Evolutionary conservation across 371 early-diverging fungal genomes (phyloP).

Genomic region (Mucor ambiguus): DNA sequence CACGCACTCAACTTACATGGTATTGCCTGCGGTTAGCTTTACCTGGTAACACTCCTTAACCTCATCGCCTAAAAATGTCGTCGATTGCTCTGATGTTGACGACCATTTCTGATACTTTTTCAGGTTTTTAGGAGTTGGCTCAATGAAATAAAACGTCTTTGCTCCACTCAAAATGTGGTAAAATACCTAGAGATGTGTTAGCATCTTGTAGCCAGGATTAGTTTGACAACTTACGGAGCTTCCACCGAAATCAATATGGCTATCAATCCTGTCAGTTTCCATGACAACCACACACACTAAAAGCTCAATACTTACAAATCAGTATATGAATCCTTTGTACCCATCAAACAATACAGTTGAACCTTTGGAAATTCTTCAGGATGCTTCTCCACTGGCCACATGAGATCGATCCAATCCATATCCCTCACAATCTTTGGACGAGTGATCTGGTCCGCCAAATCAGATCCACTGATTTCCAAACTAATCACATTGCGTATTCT

Average conservation of each 20-base stretch:
- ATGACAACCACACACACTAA: not conserved
- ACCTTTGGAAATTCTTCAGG: slow-evolving; percentile 78
- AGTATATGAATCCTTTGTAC: slow-evolving; percentile 85
- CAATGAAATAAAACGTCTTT: slow-evolving; percentile 88
- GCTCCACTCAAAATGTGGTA: slow-evolving; percentile 85
- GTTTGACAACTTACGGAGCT: slow-evolving; percentile 64
- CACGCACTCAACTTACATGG: slow-evolving; percentile 56
- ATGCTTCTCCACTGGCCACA: slow-evolving; percentile 75
- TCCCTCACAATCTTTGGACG: slow-evolving; percentile 83
- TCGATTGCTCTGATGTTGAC: slow-evolving; percentile 78
- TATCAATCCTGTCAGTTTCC: slow-evolving; percentile 4
- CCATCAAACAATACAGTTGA: slow-evolving; percentile 90
- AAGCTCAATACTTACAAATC: slow-evolving; percentile 67
- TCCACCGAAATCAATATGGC: slow-evolving; percentile 92
- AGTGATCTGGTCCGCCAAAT: slow-evolving; percentile 62
- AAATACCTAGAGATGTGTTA: slow-evolving; percentile 52
- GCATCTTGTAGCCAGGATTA: slow-evolving; percentile 18
- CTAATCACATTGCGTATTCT: slow-evolving; percentile 87
- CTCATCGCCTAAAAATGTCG: slow-evolving; percentile 79
- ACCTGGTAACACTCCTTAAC: slow-evolving; percentile 73
- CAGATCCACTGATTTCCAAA: slow-evolving; percentile 80
- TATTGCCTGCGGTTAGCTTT: slow-evolving; percentile 73
- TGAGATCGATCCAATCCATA: slow-evolving; percentile 83
- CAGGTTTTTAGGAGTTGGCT: slow-evolving; percentile 81
- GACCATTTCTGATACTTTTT: slow-evolving; percentile 89